A percentile compares a stretch with the other conserved stretches of the same genome.
Conservation (phyloP, 2,329 filamentous ascomycete species). For the Metarhizium guizhouense region DNA sequence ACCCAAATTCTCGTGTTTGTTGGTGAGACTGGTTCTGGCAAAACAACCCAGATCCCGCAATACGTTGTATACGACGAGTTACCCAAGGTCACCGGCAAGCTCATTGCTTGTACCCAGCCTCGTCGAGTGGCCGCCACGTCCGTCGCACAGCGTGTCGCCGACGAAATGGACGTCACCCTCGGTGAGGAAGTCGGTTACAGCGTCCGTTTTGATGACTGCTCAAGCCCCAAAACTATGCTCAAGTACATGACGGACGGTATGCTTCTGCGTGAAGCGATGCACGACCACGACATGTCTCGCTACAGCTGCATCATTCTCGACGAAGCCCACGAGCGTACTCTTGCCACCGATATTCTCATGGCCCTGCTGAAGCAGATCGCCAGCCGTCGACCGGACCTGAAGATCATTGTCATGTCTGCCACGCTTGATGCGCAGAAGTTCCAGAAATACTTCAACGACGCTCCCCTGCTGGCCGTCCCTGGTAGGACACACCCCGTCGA, state of each 20-base stretch:
- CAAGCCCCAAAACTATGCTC: slow-evolving; percentile 76
- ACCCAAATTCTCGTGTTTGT: slow-evolving; percentile 97
- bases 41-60: slow-evolving; percentile 97
- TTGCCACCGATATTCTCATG: slow-evolving; percentile 96
- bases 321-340: slow-evolving; percentile 94
- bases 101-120: slow-evolving; percentile 95
- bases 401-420: slow-evolving; percentile 98
- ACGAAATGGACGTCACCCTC: slow-evolving; percentile 89
- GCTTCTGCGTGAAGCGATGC: slow-evolving; percentile 91
- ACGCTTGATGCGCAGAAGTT: slow-evolving; percentile 98
- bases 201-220: slow-evolving; percentile 97
- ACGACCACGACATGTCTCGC: slow-evolving; percentile 82
- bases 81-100: slow-evolving; percentile 74
- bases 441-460: slow-evolving; percentile 92
- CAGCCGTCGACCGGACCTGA: slow-evolving; percentile 73
- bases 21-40: slow-evolving; percentile 97
- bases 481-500: slow-evolving; percentile 94
- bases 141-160: slow-evolving; percentile 92
- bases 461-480: slow-evolving; percentile 85
- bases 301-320: slow-evolving; percentile 98
- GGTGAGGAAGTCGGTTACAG: slow-evolving; percentile 97
- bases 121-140: slow-evolving; percentile 98
- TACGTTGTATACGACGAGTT: slow-evolving; percentile 97
- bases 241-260: slow-evolving; percentile 99
- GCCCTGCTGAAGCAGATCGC: slow-evolving; percentile 89